Percentiles rank a stretch among this genome's conserved stretches.
phyloP scores from a whole-genome alignment of 345 rosid species.

The Triadica sebifera region DNA sequence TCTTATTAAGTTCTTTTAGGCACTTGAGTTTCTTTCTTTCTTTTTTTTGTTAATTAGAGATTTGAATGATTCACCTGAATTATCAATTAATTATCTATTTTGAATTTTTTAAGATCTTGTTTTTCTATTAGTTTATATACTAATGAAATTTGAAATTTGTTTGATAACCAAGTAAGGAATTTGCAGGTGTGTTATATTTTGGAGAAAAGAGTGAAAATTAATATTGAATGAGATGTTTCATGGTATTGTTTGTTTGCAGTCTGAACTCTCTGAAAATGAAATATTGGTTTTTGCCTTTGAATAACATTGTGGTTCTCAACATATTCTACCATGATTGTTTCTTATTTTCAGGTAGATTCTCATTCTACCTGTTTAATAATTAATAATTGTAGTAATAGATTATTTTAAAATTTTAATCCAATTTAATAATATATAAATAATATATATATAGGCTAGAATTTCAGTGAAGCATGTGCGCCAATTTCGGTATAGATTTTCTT shows the following conservation, averaged over 20 bases:
- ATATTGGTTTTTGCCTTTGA: not conserved
- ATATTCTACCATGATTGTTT: conserved; percentile 57
- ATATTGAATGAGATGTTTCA: conserved; percentile 39
- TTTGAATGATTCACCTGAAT: conserved; percentile 20
- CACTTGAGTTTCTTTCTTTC: conserved; percentile 24
- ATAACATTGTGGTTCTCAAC: conserved; percentile 40
- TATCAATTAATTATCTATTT: not conserved
- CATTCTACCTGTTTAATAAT: not conserved
- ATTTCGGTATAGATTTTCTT: conserved; percentile 28
- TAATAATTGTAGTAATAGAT: too few species aligned
- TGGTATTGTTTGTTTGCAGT: conserved; percentile 27
- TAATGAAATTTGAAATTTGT: conserved; percentile 28
- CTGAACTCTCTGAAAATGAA: conserved; percentile 22
- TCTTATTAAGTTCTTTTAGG: conserved; percentile 20
- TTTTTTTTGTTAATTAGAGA: conserved; percentile 17
- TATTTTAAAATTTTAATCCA: too few species aligned
- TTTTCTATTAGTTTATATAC: conserved; percentile 22
- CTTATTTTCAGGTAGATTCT: conserved; percentile 44
- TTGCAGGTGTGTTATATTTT: conserved; percentile 15
- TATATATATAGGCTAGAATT: conserved; percentile 5
- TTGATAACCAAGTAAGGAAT: conserved; percentile 32
- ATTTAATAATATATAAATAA: too few species aligned
- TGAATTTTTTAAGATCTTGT: not conserved
- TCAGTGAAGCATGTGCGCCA: conserved; percentile 31
- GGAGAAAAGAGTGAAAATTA: conserved; percentile 18